Conservation (phyloP, 495 filamentous ascomycete species). For the Glonium stellatum region DNA sequence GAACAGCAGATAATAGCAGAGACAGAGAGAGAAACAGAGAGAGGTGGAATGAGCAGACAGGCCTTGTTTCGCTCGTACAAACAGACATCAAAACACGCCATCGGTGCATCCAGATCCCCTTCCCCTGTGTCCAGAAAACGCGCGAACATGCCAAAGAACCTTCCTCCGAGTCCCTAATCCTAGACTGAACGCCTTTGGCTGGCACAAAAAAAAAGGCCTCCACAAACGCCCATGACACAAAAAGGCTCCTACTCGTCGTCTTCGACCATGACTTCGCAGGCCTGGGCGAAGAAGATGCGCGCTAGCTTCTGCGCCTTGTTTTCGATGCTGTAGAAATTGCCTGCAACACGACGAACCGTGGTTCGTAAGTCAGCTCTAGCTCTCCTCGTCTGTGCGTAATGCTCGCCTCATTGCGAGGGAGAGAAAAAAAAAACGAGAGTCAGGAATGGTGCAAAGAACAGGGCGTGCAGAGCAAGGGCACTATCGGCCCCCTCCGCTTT, state of each 20-base stretch:
- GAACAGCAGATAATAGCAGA: too few species aligned
- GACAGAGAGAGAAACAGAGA: too few species aligned
- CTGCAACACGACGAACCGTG: slow-evolving; percentile 38
- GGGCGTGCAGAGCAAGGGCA: not conserved
- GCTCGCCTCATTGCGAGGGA: not conserved
- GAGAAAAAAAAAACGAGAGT: slow-evolving; percentile 17
- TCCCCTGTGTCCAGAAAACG: too few species aligned
- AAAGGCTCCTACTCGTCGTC: not conserved
- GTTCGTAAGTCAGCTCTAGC: not conserved
- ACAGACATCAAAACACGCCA: too few species aligned
- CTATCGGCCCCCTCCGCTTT: too few species aligned
- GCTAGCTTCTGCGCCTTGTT: slow-evolving; percentile 63
- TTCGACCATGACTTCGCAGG: slow-evolving; percentile 47
- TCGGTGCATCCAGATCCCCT: too few species aligned
- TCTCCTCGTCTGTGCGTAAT: not conserved
- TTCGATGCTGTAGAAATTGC: slow-evolving; percentile 76
- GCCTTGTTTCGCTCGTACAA: too few species aligned
- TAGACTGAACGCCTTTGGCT: too few species aligned
- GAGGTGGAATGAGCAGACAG: too few species aligned
- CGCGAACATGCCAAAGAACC: too few species aligned
- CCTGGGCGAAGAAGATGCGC: slow-evolving; percentile 80
- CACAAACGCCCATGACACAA: too few species aligned
- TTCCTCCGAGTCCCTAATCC: too few species aligned
- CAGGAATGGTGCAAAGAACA: not conserved
- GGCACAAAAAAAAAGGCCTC: not conserved